Base-by-base conservation (phyloP, 1,284 basidiomycete species). In the Chalciporus sp. region DNA sequence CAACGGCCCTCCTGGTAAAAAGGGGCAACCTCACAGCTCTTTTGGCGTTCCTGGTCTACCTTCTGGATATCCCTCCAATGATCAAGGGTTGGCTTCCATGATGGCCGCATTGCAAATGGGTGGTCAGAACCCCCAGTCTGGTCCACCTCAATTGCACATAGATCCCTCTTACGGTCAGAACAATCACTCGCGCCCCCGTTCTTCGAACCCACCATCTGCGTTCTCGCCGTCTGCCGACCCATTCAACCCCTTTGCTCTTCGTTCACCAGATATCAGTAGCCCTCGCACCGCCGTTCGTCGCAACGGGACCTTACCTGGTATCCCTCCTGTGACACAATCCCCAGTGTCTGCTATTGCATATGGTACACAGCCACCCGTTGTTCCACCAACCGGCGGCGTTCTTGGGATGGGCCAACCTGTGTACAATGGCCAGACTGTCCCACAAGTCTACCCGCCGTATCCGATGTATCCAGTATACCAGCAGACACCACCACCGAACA, bases 101-200 rank as follows among this genome's bases (percentile, higher is more conserved):
- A 92, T 92, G 89, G 90, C 90, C 33, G 86, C 90, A 10, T 74
- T 92, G 60, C 88, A 91, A 70, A 91, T 91, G 88, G 90, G 89
- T 60, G 88, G 87, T 37, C 88, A 90, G 69, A 89, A 90, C 59
- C 83, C 88, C 14, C 88, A 90, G 64, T 85, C 86, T 40, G 88
- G 84, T n/a, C 88, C 84, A 39, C 80, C 87, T 44, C 84, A 86
- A 62, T 74, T 88, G 37, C 84, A 88, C 53, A 82, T 88, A 53
- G 88, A 92, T 60, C 83, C 87, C 7, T 65, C 68, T 2, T 90
- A 83, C 64, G 75, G 73, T 48, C 72, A 74, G 51, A 68, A 67
- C 51, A 63, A 61, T 55, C 51, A 62, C 7, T 60, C 68, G n/a
- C 74, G 76, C 17, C 76, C 79, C 54, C 80, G 83, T 52, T 61